A percentile compares a stretch with the other conserved stretches of the same genome.
Conservation (phyloP, 1,284 basidiomycete genomes). For the Tilletia horrida region DNA sequence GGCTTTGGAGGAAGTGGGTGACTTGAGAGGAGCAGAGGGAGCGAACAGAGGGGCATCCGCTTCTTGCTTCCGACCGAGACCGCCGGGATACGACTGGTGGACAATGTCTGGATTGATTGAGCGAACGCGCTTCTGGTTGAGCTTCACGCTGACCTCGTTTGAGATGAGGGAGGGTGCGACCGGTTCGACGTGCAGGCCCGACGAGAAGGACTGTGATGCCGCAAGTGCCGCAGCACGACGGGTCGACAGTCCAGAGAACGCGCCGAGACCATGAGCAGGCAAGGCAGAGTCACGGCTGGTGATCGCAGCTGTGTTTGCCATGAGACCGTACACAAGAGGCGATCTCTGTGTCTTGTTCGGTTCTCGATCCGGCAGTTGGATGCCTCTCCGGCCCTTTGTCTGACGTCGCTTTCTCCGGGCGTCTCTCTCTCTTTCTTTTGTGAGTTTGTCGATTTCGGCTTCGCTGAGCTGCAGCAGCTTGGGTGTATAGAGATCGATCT, state of each 20-base stretch:
- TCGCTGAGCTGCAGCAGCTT: slow-evolving; percentile 82
- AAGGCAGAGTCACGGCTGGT: slow-evolving; percentile 26
- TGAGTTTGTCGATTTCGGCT: slow-evolving; percentile 76
- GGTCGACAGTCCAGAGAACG: slow-evolving; percentile 10
- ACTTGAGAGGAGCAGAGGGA: slow-evolving; percentile 19
- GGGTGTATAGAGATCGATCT: slow-evolving; percentile 69
- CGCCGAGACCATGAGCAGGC: slow-evolving; percentile 2
- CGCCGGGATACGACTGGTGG: slow-evolving; percentile 38
- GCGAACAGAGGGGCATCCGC: slow-evolving; percentile 37
- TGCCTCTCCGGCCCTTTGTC: slow-evolving; percentile 81
- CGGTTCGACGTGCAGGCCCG: background rate
- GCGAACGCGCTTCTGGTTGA: slow-evolving; percentile 14
- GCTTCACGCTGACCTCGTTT: slow-evolving; percentile 11
- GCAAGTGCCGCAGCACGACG: slow-evolving; percentile 16
- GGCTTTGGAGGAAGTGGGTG: slow-evolving; percentile 11
- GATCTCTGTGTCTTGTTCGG: slow-evolving; percentile 80
- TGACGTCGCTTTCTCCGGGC: slow-evolving; percentile 77
- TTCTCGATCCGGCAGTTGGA: slow-evolving; percentile 87
- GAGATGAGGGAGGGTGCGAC: background rate
- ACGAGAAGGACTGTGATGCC: slow-evolving; percentile 8
- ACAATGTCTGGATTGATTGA: slow-evolving; percentile 1
- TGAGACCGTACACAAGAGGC: slow-evolving; percentile 46
- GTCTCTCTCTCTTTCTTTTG: slow-evolving; percentile 90
- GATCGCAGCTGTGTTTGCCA: slow-evolving; percentile 22
- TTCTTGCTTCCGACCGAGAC: slow-evolving; percentile 41